Evolutionary conservation across 768 basidiomycete species (phyloP).

Genomic region (Lactarius tabidus): DNA sequence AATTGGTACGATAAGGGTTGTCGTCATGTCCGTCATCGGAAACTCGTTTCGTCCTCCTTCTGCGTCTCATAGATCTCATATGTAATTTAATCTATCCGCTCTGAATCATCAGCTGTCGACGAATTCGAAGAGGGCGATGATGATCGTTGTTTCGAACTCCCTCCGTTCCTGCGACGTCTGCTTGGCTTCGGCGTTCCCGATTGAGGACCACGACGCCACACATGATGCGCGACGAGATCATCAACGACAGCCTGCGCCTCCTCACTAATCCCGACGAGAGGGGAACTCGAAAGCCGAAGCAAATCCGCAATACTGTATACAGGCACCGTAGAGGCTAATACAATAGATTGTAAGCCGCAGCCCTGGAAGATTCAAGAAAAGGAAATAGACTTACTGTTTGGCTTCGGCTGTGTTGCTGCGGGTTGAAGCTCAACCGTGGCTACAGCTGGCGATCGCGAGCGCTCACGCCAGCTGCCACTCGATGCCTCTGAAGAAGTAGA

Average conservation of each 20-base stretch:
- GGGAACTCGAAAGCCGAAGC: conserved; percentile 22
- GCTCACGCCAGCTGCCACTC: conserved; percentile 7
- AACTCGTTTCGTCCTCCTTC: neutral
- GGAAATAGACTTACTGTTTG: neutral
- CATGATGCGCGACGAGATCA: conserved; percentile 23
- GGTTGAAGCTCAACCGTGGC: neutral
- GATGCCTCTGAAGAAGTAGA: conserved; percentile 9
- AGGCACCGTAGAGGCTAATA: neutral
- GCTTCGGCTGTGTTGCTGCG: neutral
- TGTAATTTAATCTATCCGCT: conserved; percentile 2
- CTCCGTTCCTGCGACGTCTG: neutral
- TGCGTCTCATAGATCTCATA: neutral
- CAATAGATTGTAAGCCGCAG: neutral
- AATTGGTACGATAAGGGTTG: neutral
- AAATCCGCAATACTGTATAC: conserved; percentile 19
- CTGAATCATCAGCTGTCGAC: conserved; percentile 14
- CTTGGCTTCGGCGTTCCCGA: neutral
- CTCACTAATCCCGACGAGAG: conserved; percentile 21
- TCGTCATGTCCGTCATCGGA: neutral
- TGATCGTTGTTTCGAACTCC: neutral
- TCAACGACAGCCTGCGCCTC: conserved; percentile 16
- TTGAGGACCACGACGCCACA: conserved; percentile 24
- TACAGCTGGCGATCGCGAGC: neutral
- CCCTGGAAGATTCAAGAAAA: neutral
- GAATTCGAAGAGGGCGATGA: neutral